These are phyloP conservation scores for Neurospora sp. DNA, from an alignment of 495 filamentous ascomycete species.

Conservation along the genomic window DNA sequence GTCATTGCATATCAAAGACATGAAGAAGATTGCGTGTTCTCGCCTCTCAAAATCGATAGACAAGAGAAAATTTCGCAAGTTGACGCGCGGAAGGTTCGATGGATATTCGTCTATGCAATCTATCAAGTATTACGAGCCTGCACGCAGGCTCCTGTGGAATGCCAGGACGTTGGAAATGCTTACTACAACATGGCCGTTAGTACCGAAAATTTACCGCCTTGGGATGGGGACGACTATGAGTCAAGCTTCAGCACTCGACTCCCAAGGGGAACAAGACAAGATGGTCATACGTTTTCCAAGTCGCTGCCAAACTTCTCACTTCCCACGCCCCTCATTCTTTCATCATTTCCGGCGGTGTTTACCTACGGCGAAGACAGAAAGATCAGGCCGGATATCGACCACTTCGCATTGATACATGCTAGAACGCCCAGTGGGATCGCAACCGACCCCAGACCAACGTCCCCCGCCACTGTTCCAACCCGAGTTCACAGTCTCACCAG, in stretches of 20 bases:
- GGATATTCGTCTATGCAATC: slow-evolving; percentile 60
- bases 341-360: background rate
- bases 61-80: slow-evolving; percentile 31
- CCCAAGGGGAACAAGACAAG: background rate
- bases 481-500: slow-evolving; percentile 16
- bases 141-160: slow-evolving; percentile 26
- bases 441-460: background rate
- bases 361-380: slow-evolving; percentile 3
- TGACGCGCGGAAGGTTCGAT: slow-evolving; percentile 55
- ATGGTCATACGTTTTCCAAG: background rate
- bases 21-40: slow-evolving; percentile 33
- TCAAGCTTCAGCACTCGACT: background rate
- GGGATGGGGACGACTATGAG: slow-evolving; percentile 18
- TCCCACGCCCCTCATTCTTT: background rate
- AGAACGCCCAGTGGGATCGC: background rate
- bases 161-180: slow-evolving; percentile 20
- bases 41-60: slow-evolving; percentile 25
- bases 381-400: slow-evolving; percentile 35
- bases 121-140: slow-evolving; percentile 53
- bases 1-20: slow-evolving; percentile 37
- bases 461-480: slow-evolving; percentile 5
- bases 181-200: slow-evolving; percentile 35
- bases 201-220: slow-evolving; percentile 29
- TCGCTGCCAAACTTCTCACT: background rate
- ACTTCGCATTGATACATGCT: slow-evolving; percentile 23